Percentiles rank a stretch among this genome's conserved stretches.
Conservation (phyloP, 179 eudicot genomes). For the Gypsophila paniculata region DNA sequence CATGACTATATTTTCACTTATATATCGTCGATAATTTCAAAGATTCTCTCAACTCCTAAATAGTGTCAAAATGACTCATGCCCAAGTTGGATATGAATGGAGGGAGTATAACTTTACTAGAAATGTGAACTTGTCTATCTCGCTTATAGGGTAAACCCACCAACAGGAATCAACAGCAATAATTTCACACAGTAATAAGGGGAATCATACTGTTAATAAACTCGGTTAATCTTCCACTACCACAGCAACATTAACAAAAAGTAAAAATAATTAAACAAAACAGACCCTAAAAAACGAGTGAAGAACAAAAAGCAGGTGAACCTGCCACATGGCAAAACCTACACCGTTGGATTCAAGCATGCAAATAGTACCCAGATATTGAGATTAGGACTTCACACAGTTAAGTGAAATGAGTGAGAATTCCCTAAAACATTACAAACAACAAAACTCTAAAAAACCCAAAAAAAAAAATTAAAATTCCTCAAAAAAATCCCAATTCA, state of each 20-base stretch:
- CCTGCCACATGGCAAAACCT: slow-evolving; percentile 26
- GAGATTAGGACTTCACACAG: slow-evolving; percentile 28
- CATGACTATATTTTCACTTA: too few species aligned
- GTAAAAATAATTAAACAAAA: slow-evolving; percentile 4
- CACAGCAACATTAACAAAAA: neutral
- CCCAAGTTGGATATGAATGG: too few species aligned
- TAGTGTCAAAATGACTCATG: too few species aligned
- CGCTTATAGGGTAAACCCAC: too few species aligned
- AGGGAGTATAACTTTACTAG: too few species aligned
- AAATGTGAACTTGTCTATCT: too few species aligned
- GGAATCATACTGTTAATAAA: too few species aligned
- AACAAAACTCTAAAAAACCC: slow-evolving; percentile 1
- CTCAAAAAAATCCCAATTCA: too few species aligned
- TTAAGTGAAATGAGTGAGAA: neutral
- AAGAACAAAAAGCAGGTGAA: slow-evolving; percentile 13
- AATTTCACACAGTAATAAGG: too few species aligned
- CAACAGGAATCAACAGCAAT: too few species aligned
- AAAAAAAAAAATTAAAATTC: slow-evolving; percentile 12
- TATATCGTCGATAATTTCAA: too few species aligned
- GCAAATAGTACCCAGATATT: slow-evolving; percentile 40
- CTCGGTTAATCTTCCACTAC: neutral
- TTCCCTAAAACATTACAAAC: neutral
- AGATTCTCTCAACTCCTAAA: too few species aligned
- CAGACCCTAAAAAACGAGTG: slow-evolving; percentile 17
- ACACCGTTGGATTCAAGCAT: slow-evolving; percentile 35